Evolutionary conservation across 2,329 filamentous ascomycete species (phyloP), one percentile per base, ranked within the genome.

Genomic region (Verticillium tricorpus): DNA sequence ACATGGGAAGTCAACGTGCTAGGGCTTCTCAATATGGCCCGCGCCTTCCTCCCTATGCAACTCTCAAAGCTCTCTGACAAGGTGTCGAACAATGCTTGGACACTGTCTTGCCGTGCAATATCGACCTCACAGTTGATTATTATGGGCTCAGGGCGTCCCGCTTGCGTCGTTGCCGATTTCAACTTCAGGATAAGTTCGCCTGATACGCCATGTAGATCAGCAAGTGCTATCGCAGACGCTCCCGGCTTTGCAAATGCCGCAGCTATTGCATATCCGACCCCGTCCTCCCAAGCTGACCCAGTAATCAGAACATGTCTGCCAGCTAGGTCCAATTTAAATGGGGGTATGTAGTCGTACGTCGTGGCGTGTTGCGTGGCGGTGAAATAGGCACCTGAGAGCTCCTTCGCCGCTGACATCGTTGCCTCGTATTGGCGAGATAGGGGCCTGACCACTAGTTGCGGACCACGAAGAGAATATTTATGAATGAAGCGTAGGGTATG

Each of bases 1-100:
- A 69, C 67, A 17, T 62, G 65, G 62, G 61, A 68, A 57, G 66
- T 69, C 22, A 68, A 69, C 54, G 14, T 69, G 31, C 62, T 61
- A 35, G 66, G 67, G 3, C 63, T 65, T 50, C 63, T 65, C 39
- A 64, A 65, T 50, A 64, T 64, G 64, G 64, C 60, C 37, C 65
- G 64, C 15, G 57, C 63, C 37, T 66, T 69, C 35, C 54, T 69
- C 2, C 67, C 67, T 34, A 35, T 63, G 56, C 9, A 61, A 11
- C 65, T 65, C 5, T 56, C 31, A 31, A 68, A 66, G 19, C 52
- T 60, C 8, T 57, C 39, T 4, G 57, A 28, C n/a, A 67, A 54
- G 12, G 11, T 58, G 2, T 61, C 57, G 4, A 63, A 59, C 22
- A 62, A 54, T 22, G 59, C 56, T 28, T 60, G 56, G 11, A 69